Evolutionary conservation across 345 rosid genomes (phyloP).

Genomic region (Kernera saxatilis): DNA sequence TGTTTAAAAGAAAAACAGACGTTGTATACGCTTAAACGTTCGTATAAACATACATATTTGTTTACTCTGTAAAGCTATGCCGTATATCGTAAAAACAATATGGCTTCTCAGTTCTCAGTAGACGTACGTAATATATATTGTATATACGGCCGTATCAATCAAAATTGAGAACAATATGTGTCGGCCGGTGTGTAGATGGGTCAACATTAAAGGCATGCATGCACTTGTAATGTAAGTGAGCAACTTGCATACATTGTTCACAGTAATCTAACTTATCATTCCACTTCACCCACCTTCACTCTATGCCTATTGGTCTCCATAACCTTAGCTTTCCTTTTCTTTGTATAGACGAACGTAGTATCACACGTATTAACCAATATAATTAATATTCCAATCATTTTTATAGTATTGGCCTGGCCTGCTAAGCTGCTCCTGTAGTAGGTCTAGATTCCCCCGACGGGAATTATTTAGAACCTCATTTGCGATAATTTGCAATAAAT

Average conservation of each 20-base stretch:
- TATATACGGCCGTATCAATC: not conserved
- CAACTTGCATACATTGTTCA: constrained; percentile 27
- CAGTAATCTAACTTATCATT: constrained; percentile 28
- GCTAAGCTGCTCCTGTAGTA: not conserved
- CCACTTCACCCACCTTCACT: constrained; percentile 21
- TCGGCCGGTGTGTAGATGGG: constrained; percentile 31
- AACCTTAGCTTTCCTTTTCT: not conserved
- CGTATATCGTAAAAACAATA: not conserved
- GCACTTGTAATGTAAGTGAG: constrained; percentile 20
- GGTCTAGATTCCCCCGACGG: not conserved
- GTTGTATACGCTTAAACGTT: not conserved
- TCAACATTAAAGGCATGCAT: constrained; percentile 30
- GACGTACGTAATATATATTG: not conserved
- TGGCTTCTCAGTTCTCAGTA: too few species aligned
- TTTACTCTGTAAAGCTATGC: not conserved
- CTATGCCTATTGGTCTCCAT: constrained; percentile 18
- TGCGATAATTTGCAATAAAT: not conserved
- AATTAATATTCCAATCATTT: not conserved
- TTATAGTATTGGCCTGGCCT: not conserved
- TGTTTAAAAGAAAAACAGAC: not conserved
- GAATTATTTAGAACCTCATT: not conserved
- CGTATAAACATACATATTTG: not conserved
- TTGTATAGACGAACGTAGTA: not conserved
- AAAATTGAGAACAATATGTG: not conserved
- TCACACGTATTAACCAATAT: not conserved